phyloP scores from a whole-genome alignment of 2,329 filamentous ascomycete species.

The Dryadomyces quercivorus region DNA sequence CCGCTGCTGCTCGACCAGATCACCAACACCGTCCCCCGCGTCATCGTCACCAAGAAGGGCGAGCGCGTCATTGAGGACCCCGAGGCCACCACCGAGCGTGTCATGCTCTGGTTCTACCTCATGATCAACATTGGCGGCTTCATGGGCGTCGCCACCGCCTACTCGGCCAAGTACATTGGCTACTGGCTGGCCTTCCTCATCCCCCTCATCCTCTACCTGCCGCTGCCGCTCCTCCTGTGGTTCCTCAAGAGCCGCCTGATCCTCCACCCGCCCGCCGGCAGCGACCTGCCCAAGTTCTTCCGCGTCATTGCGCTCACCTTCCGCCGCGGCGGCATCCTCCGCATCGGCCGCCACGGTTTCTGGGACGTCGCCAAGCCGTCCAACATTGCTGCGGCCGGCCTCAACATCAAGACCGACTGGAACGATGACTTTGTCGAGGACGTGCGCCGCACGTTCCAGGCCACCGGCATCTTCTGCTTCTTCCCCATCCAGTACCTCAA shows the following conservation, averaged over 20 bases:
- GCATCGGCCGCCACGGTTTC: constrained; percentile 32
- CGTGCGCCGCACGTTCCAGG: constrained; percentile 54
- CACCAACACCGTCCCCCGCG: constrained; percentile 41
- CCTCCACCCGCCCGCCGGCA: constrained; percentile 31
- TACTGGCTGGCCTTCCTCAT: constrained; percentile 54
- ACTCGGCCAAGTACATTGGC: constrained; percentile 61
- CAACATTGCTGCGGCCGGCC: constrained; percentile 29
- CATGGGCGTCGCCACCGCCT: constrained; percentile 53
- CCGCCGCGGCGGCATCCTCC: constrained; percentile 24
- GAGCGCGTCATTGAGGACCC: constrained; percentile 62
- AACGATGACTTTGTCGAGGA: constrained; percentile 27
- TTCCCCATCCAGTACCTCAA: constrained; percentile 32
- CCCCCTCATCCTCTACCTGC: constrained; percentile 34
- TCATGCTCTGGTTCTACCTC: constrained; percentile 54
- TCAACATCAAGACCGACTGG: constrained; percentile 35
- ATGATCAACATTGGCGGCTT: constrained; percentile 61
- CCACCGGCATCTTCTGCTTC: constrained; percentile 56
- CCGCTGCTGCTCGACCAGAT: constrained; percentile 63
- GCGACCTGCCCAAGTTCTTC: constrained; percentile 31
- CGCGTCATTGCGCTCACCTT: constrained; percentile 26
- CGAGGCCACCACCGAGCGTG: constrained; percentile 52
- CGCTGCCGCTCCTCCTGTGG: constrained; percentile 28
- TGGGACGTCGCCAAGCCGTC: constrained; percentile 63
- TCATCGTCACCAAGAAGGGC: constrained; percentile 40
- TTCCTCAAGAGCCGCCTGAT: constrained; percentile 29